Percentiles rank a stretch among this genome's conserved stretches.
Conservation (phyloP, 1,284 basidiomycete genomes). For the Apiotrichum domesticum region DNA sequence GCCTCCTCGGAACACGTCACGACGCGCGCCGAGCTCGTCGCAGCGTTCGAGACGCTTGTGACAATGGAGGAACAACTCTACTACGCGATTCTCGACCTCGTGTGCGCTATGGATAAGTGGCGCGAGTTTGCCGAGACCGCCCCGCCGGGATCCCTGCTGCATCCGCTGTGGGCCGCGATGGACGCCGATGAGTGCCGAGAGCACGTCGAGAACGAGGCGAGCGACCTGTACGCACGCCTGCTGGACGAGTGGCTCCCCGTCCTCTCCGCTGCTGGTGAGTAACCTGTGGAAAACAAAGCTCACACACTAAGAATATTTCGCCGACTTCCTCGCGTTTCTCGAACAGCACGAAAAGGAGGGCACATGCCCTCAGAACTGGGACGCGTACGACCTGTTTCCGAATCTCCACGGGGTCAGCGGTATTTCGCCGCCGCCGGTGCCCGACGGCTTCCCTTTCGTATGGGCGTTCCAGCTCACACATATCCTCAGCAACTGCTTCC, state of each 20-base stretch:
- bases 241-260: not conserved
- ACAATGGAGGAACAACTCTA: constrained; percentile 1
- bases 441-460: not conserved
- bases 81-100: not conserved
- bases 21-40: not conserved
- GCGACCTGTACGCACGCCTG: not conserved
- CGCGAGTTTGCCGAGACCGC: not conserved
- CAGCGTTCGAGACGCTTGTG: not conserved
- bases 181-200: not conserved
- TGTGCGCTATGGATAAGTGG: not conserved
- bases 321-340: not conserved
- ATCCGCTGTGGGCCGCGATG: too few relatives aligned
- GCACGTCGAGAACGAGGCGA: not conserved
- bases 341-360: not conserved
- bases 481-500: not conserved
- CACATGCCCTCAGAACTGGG: not conserved
- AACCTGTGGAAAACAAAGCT: too few relatives aligned
- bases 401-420: not conserved
- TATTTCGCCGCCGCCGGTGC: too few relatives aligned
- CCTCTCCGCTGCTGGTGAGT: not conserved
- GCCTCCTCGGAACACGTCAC: not conserved
- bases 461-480: constrained; percentile 3
- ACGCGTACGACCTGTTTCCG: not conserved
- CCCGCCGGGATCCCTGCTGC: too few relatives aligned
- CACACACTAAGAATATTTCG: not conserved